Evolutionary conservation across 345 rosid species (phyloP).

Genomic region (Citrus unshiu): DNA sequence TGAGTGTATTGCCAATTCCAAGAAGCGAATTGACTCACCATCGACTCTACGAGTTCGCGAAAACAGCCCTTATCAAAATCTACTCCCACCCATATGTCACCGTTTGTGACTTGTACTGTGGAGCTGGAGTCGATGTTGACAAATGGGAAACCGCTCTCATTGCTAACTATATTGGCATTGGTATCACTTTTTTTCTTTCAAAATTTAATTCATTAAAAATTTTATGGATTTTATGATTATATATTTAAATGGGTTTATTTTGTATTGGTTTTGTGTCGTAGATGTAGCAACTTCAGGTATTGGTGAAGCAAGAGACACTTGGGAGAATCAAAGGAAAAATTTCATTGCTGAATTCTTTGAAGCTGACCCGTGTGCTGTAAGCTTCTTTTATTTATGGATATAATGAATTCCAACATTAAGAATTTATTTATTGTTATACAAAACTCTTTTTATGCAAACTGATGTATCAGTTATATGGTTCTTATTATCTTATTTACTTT

Average conservation of each 20-base stretch:
- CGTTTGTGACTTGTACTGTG: constrained; percentile 89
- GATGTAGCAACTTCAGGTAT: constrained; percentile 64
- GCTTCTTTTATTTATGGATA: constrained; percentile 13
- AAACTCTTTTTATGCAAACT: no score
- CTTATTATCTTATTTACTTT: no score
- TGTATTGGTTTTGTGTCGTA: constrained; percentile 13
- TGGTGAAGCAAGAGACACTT: constrained; percentile 54
- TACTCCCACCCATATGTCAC: constrained; percentile 89
- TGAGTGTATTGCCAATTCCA: constrained; percentile 41
- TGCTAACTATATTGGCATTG: constrained; percentile 78
- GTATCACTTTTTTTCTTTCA: constrained; percentile 26
- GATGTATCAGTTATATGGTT: no score
- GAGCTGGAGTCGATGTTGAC: constrained; percentile 60
- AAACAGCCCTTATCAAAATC: constrained; percentile 74
- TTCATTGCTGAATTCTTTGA: constrained; percentile 74
- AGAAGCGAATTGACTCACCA: constrained; percentile 69
- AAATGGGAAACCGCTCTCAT: constrained; percentile 76
- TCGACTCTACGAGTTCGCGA: constrained; percentile 84
- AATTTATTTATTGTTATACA: not conserved
- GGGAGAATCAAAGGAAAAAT: constrained; percentile 73
- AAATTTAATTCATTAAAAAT: not conserved
- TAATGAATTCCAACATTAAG: not conserved
- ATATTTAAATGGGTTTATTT: not conserved
- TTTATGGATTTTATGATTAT: not conserved
- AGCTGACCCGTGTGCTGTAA: constrained; percentile 72